These are phyloP conservation scores for Apiotrichum siamense DNA, from an alignment of 1,284 basidiomycete species.

Conservation along the genomic window DNA sequence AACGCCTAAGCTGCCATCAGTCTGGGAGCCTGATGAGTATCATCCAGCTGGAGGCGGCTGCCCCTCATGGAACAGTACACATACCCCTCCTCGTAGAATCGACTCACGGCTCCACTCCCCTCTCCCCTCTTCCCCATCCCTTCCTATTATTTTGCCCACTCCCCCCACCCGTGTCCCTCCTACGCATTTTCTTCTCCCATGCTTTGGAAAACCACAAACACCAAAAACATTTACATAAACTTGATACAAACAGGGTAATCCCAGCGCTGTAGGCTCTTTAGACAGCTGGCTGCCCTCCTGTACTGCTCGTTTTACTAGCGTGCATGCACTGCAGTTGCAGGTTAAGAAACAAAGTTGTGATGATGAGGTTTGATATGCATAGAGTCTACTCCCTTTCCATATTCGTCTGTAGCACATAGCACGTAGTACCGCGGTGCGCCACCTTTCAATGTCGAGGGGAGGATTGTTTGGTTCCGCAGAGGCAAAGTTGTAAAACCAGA, in stretches of 20 bases:
- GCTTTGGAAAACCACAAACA: background rate
- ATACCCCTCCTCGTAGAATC: background rate
- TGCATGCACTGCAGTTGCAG: background rate
- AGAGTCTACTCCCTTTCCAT: too few relatives aligned
- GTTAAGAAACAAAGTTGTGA: background rate
- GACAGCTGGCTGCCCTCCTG: background rate
- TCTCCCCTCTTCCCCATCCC: background rate
- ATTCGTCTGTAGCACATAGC: too few relatives aligned
- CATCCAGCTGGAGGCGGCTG: background rate
- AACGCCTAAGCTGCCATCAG: background rate
- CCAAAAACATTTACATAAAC: background rate
- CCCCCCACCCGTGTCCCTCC: background rate
- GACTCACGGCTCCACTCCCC: too few relatives aligned
- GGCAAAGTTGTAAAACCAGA: too few relatives aligned
- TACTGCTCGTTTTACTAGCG: background rate
- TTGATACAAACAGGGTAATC: background rate
- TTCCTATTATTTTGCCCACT: too few relatives aligned
- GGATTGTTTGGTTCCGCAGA: slow-evolving; percentile 7
- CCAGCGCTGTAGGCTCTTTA: background rate
- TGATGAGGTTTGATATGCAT: too few relatives aligned
- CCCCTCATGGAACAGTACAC: background rate
- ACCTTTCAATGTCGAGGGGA: too few relatives aligned
- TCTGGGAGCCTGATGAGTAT: background rate
- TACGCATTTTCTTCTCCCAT: background rate
- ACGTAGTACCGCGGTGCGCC: too few relatives aligned